Conservation (phyloP, 2,329 filamentous ascomycete genomes). For the Ophiostoma tasmaniense region DNA sequence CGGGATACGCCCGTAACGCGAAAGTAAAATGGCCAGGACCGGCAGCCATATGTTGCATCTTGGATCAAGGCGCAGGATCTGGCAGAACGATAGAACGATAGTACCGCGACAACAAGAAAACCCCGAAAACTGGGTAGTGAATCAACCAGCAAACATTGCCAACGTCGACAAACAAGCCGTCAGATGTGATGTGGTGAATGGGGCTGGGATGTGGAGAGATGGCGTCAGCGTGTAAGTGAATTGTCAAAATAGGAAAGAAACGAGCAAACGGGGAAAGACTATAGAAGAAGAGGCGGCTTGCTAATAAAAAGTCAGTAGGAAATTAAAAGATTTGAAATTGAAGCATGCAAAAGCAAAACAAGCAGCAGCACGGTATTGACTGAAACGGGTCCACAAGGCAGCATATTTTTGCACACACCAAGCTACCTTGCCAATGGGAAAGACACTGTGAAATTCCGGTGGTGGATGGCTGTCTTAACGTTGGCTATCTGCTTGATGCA, state of each 20-base stretch:
- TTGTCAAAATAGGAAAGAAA: not conserved
- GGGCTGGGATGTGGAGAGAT: not conserved
- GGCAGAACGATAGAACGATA: not conserved
- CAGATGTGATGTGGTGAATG: not conserved
- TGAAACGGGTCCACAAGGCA: not conserved
- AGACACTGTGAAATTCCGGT: not conserved
- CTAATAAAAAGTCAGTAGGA: too few species aligned
- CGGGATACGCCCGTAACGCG: not conserved
- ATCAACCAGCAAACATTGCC: not conserved
- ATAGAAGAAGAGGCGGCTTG: too few species aligned
- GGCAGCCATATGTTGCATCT: not conserved
- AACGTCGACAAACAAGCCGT: not conserved
- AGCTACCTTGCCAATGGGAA: not conserved
- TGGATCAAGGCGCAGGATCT: not conserved
- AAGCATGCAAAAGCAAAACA: not conserved
- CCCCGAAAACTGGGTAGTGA: not conserved
- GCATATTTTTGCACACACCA: not conserved
- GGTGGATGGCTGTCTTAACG: not conserved
- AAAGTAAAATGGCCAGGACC: not conserved
- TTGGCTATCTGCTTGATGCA: not conserved
- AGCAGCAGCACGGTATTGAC: not conserved
- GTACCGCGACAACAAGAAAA: not conserved
- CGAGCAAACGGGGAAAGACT: not conserved
- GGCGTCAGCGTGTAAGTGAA: not conserved
- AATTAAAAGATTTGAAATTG: too few species aligned